Evolutionary conservation across 2,329 filamentous ascomycete genomes (phyloP).

Genomic region (Hypoxylon sp.): DNA sequence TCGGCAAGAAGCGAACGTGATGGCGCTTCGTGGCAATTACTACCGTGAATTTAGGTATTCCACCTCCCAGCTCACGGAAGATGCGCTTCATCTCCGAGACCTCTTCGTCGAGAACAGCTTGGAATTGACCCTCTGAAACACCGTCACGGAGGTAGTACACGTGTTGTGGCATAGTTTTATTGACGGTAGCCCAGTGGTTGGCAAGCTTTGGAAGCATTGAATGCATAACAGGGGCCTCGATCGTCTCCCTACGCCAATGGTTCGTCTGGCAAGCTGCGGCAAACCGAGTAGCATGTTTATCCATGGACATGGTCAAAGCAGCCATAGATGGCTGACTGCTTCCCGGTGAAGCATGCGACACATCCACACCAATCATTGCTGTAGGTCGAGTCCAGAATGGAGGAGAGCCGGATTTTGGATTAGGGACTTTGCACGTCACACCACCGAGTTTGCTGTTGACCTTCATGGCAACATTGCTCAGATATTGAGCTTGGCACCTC

Average conservation of each 20-base stretch:
- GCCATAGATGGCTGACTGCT: constrained; percentile 79
- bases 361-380: constrained; percentile 90
- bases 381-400: constrained; percentile 68
- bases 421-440: constrained; percentile 68
- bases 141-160: constrained; percentile 96
- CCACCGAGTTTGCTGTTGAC: constrained; percentile 96
- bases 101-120: constrained; percentile 83
- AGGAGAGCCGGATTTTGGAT: constrained; percentile 51
- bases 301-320: constrained; percentile 86
- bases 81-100: constrained; percentile 76
- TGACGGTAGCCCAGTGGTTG: constrained; percentile 72
- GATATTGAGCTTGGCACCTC: constrained; percentile 83
- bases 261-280: constrained; percentile 86
- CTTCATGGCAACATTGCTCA: constrained; percentile 96
- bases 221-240: constrained; percentile 75
- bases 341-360: constrained; percentile 85
- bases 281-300: constrained; percentile 79
- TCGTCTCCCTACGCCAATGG: constrained; percentile 83
- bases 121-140: constrained; percentile 88
- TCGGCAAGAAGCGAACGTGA: constrained; percentile 86
- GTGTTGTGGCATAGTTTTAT: constrained; percentile 72
- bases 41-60: constrained; percentile 77
- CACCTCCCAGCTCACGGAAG: constrained; percentile 59
- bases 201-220: constrained; percentile 75
- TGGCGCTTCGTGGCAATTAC: constrained; percentile 94